Conservation (phyloP, 352 stramenopile species). For the Phytophthora megakarya region DNA sequence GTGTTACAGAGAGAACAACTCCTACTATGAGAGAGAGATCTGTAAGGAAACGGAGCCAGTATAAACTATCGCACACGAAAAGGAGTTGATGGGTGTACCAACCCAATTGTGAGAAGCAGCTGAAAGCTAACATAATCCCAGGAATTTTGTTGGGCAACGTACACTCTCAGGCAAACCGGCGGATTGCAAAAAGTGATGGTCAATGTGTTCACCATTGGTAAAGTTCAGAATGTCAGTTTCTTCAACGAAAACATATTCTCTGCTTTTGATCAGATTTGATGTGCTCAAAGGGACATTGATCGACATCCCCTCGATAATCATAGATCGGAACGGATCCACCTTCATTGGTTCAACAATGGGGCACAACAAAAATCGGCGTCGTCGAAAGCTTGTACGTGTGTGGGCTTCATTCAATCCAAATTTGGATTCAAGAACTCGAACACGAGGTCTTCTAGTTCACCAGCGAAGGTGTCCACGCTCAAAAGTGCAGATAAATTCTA, state of each 20-base stretch:
- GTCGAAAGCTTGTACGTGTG: conserved; percentile 18
- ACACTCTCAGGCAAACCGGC: conserved; percentile 37
- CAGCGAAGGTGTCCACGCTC: conserved; percentile 21
- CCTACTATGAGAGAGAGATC: conserved; percentile 27
- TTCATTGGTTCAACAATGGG: conserved; percentile 20
- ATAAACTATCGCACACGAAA: conserved; percentile 29
- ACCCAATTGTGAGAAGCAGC: conserved; percentile 39
- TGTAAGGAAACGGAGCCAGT: conserved; percentile 16
- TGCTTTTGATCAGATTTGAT: neutral
- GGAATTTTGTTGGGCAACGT: conserved; percentile 34
- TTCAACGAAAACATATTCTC: neutral
- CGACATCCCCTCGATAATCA: conserved; percentile 35
- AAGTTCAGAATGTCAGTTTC: neutral
- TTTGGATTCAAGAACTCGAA: conserved; percentile 27
- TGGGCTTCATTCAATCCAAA: conserved; percentile 26
- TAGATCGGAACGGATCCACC: conserved; percentile 26
- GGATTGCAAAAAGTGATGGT: conserved; percentile 22
- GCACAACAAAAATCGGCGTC: conserved; percentile 10
- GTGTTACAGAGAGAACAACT: conserved; percentile 30
- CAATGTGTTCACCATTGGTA: neutral
- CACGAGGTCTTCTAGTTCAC: conserved; percentile 36
- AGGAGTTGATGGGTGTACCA: conserved; percentile 42
- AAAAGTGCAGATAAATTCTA: conserved; percentile 17
- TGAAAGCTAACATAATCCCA: conserved; percentile 41
- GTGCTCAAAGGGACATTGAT: conserved; percentile 19